Base-by-base conservation (phyloP, 805 yeast genomes). In the Yarrowia sp. region DNA sequence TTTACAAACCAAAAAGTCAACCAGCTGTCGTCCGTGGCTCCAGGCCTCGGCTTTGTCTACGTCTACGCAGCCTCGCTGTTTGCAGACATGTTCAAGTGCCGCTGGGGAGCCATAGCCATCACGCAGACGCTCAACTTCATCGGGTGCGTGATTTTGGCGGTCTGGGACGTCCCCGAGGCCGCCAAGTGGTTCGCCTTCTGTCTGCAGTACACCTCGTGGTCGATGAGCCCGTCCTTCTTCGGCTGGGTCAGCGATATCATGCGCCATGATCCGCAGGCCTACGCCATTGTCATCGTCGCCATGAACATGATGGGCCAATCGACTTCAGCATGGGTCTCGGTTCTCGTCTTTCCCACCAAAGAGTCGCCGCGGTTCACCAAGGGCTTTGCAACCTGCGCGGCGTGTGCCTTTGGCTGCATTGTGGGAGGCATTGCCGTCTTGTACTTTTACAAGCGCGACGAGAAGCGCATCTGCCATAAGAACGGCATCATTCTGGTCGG, bases 181-280 rank as follows among this genome's bases (percentile, higher is more conserved):
- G 84, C 84, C 8, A 83, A 82, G 68, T 82, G 85, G 85, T 84
- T 82, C 73, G 87, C 84, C 1, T 84, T 78, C 72, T 75, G 81
- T 69, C 69, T 82, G 44, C 84, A 80, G 65, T 83, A 81, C 69
- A 77, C 79, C 60, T 84, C 84, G 8, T 80, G 84, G 82, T 83
- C 86, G 13, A 80, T 80, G 79, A 84, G 86, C 3, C 81, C 86
- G 0, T 83, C 81, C 0, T 70, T 81, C 27, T 84, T 82, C 68
- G 78, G 84, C 16, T 84, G 86, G 85, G 78, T 78, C 59, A 81
- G 80, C 65, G 86, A 82, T 70, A 80, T 82, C 42, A 77, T 82
- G 61, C 76, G 86, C 58, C 75, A 78, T 56, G 82, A 82, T 66
- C 75, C 80, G 6, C 78, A 81, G 65, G 77, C 78, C 53, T 73